Percentiles rank a stretch among this genome's conserved stretches.
phyloP scores from a whole-genome alignment of 139 green algal species.

The Haematococcus lacustris region DNA sequence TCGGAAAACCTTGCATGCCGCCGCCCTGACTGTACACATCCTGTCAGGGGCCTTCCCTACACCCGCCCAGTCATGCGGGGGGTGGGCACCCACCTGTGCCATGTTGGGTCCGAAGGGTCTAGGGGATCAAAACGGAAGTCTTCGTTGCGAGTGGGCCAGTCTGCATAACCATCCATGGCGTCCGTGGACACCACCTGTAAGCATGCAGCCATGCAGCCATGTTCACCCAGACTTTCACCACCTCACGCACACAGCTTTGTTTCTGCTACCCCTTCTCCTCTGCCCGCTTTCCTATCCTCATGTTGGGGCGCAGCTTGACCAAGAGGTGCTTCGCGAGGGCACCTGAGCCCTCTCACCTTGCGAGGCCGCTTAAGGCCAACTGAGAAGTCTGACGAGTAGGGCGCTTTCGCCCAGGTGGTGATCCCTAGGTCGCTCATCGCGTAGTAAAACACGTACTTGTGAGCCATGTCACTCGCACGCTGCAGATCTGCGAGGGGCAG shows the following conservation, averaged over 20 bases:
- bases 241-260: too few species aligned
- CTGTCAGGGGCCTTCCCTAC: too few species aligned
- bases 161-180: conserved; percentile 45
- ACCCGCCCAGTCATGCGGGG: too few species aligned
- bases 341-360: conserved; percentile 31
- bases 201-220: neutral
- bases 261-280: too few species aligned
- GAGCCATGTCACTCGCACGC: conserved; percentile 29
- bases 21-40: too few species aligned
- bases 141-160: conserved; percentile 43
- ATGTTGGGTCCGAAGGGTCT: conserved; percentile 40
- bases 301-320: too few species aligned
- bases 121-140: conserved; percentile 48
- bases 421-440: conserved; percentile 46
- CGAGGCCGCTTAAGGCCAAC: conserved; percentile 22
- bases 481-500: conserved; percentile 34
- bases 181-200: conserved; percentile 41
- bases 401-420: conserved; percentile 43
- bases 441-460: conserved; percentile 48
- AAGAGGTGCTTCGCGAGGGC: too few species aligned
- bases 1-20: too few species aligned
- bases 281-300: too few species aligned
- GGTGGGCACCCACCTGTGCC: conserved; percentile 49
- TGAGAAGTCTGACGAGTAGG: conserved; percentile 42
- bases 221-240: neutral